phyloP scores from a whole-genome alignment of 169 alveolate species.

The Plasmodium fragile region DNA sequence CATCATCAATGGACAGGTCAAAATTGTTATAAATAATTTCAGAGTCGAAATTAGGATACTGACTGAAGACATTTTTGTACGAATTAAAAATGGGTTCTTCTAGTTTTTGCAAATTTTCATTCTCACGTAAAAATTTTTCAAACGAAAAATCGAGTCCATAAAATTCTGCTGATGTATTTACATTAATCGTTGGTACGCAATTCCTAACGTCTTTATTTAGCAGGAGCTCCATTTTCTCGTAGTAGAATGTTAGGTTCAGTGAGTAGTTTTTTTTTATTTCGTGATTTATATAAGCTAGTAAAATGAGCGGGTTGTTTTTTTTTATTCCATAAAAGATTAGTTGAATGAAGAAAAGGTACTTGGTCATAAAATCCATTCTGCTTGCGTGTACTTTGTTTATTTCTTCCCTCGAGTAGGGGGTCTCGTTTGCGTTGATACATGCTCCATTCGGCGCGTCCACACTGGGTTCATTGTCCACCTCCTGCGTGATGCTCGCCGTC shows the following conservation, averaged over 20 bases:
- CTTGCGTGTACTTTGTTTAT: conserved; percentile 9
- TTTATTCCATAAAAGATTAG: conserved; percentile 40
- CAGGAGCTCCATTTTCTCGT: conserved; percentile 20
- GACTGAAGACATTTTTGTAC: conserved; percentile 30
- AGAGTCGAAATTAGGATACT: conserved; percentile 29
- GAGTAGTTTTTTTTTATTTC: conserved; percentile 31
- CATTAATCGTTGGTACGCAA: not conserved
- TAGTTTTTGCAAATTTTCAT: conserved; percentile 23
- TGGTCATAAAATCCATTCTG: conserved; percentile 45
- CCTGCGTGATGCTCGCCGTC: not conserved
- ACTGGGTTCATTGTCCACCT: not conserved
- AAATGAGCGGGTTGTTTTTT: conserved; percentile 55
- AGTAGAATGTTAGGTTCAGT: conserved; percentile 16
- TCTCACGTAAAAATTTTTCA: conserved; percentile 26
- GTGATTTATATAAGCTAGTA: conserved; percentile 52
- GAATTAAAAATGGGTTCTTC: conserved; percentile 32
- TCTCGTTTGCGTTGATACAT: not conserved
- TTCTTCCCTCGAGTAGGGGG: conserved; percentile 27
- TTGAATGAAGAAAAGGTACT: conserved; percentile 62
- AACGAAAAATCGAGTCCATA: conserved; percentile 30
- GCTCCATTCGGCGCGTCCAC: not conserved
- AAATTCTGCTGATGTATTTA: not conserved
- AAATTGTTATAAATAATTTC: conserved; percentile 51
- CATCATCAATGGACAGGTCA: conserved; percentile 45
- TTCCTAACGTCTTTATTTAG: conserved; percentile 45